Conservation (phyloP, 805 yeast genomes). For the Candida morakotiae region DNA sequence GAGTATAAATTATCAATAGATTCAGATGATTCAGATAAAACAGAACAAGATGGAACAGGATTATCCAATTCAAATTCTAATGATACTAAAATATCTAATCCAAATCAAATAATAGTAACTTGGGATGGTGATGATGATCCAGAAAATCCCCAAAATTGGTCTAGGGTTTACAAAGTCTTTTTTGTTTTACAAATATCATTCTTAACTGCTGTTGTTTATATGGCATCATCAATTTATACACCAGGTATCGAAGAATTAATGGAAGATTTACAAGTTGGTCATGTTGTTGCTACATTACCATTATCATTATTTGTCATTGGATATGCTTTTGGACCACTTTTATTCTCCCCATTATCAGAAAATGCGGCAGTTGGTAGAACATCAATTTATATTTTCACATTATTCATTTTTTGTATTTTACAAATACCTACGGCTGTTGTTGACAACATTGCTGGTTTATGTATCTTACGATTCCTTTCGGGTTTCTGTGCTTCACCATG, state of each 20-base stretch:
- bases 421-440: constrained; percentile 57
- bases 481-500: constrained; percentile 58
- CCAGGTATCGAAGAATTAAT: constrained; percentile 46
- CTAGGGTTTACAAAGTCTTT: constrained; percentile 32
- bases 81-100: background rate
- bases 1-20: constrained; percentile 1
- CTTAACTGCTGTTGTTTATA: constrained; percentile 49
- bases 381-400: constrained; percentile 42
- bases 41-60: background rate
- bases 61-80: background rate
- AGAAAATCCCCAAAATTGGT: constrained; percentile 58
- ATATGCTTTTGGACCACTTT: constrained; percentile 58
- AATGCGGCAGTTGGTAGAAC: constrained; percentile 51
- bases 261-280: constrained; percentile 42
- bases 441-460: constrained; percentile 46
- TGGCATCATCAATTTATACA: constrained; percentile 54
- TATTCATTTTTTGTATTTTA: constrained; percentile 44
- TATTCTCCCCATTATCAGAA: constrained; percentile 58
- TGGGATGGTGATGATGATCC: constrained; percentile 48
- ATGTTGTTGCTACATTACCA: constrained; percentile 46
- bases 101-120: constrained; percentile 12
- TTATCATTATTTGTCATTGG: constrained; percentile 55
- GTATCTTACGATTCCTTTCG: constrained; percentile 47
- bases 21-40: background rate
- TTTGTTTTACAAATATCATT: constrained; percentile 37